Base-by-base conservation (phyloP, 2,329 filamentous ascomycete species). In the Atkinsonella texensis region DNA sequence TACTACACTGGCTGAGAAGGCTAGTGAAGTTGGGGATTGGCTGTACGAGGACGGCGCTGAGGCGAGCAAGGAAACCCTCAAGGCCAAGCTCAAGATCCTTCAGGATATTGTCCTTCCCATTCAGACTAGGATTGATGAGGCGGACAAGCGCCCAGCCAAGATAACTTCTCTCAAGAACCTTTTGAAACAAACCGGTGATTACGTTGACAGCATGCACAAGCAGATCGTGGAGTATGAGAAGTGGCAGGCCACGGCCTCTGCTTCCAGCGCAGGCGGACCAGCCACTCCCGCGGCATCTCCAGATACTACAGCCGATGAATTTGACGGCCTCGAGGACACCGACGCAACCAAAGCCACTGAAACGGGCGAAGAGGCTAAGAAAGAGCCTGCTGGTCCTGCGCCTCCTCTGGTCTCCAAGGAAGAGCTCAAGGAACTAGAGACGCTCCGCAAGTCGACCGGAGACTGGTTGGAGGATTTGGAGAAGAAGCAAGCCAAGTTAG, bases 31-130 rank as follows among this genome's bases (percentile, higher is more conserved):
- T 20, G 86, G 87, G 59, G 89, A 95, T 11, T 98, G 93, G 91
- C 81, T 98, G 54, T 93, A 95, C 64, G 87, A 80, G 15, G 89
- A 90, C 46, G 89, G 91, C 52, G 76, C 79, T 15, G 83, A 89
- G 47, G 90, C 93, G 4, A 75, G 79, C 38, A 83, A 83, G 53
- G 81, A 87, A 3, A 81, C 84, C 46, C 78, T 98, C 60, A 87
- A 84, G 65, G 76, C 79, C 51, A 88, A 84, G 64, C 78, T 94
- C 48, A 84, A 87, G 66, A 79, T 79, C 44, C 79, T 98, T 48
- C 84, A 88, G 63, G 79, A 82, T 50, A 79, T 96, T 46, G 86
- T 90, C 49, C 73, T 80, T 33, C 91, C 90, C 1, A 81, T 95
- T 28, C 76, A 89, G 58, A 81, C 78, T 62, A 81, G 93, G 53